A percentile compares a stretch with the other conserved stretches of the same genome.
These are phyloP conservation scores for Tarenaya hassleriana DNA, from an alignment of 345 rosid genomes.

Conservation along the genomic window DNA sequence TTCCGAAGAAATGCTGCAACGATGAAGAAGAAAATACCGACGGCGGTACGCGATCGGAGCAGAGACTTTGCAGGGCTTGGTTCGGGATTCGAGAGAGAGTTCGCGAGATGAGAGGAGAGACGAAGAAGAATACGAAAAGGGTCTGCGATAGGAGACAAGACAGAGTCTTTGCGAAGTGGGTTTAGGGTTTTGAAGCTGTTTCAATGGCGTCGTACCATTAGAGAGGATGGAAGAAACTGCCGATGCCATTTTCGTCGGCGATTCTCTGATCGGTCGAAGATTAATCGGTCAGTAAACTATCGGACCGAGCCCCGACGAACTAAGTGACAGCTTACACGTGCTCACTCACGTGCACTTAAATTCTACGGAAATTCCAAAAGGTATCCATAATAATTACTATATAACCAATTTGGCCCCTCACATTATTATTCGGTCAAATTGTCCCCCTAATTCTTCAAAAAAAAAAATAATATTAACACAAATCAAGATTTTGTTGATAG, in stretches of 20 bases:
- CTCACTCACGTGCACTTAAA: conserved; percentile 6
- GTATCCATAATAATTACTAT: neutral
- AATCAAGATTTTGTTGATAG: too few relatives aligned
- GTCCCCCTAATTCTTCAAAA: too few relatives aligned
- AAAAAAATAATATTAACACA: too few relatives aligned
- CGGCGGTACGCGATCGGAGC: conserved; percentile 12
- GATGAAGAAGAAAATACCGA: conserved; percentile 23
- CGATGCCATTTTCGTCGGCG: conserved; percentile 22
- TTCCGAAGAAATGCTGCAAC: conserved; percentile 55
- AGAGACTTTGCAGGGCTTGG: neutral
- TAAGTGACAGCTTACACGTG: conserved; percentile 1
- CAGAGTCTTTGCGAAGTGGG: conserved; percentile 4
- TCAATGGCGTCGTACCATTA: conserved; percentile 12
- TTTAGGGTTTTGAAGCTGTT: conserved; percentile 9
- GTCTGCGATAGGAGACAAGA: neutral
- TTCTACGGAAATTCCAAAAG: neutral
- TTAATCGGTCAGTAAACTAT: too few relatives aligned
- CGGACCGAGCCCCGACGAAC: too few relatives aligned
- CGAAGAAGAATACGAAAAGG: neutral
- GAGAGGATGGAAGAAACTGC: conserved; percentile 11
- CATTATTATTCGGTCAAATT: neutral
- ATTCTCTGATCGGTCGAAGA: conserved; percentile 16
- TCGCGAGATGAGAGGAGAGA: neutral
- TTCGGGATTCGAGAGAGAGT: conserved; percentile 9
- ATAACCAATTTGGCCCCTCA: neutral